Conservation (phyloP, 768 basidiomycete genomes). For the Rhodosporidiobolus sp. region DNA sequence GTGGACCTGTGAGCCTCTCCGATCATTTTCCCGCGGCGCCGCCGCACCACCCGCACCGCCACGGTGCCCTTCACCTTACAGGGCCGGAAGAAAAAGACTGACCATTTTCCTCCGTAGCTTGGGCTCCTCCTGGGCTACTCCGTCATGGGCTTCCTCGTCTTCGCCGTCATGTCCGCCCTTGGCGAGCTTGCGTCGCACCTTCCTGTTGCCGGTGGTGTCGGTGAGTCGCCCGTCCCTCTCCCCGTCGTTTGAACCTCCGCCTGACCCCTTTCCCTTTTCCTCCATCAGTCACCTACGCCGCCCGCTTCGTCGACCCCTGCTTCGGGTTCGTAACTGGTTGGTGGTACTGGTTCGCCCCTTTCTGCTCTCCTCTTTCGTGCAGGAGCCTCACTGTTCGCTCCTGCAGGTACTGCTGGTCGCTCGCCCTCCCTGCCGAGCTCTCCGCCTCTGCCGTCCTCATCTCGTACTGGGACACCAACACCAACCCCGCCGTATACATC, state of each 20-base stretch:
- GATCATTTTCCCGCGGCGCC: no score
- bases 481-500: constrained; percentile 74
- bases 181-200: constrained; percentile 41
- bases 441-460: constrained; percentile 74
- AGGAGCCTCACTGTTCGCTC: neutral
- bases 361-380: neutral
- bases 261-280: constrained; percentile 46
- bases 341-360: neutral
- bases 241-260: constrained; percentile 2
- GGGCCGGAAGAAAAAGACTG: no score
- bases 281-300: constrained; percentile 52
- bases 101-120: neutral
- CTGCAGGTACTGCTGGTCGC: constrained; percentile 54
- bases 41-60: no score
- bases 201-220: constrained; percentile 15
- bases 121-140: constrained; percentile 72
- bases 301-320: neutral
- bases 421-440: constrained; percentile 60
- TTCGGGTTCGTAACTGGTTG: neutral
- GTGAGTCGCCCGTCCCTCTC: neutral
- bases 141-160: constrained; percentile 34
- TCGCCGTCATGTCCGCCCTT: constrained; percentile 44
- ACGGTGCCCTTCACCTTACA: no score
- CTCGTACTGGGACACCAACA: constrained; percentile 55
- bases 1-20: constrained; percentile 58